A percentile compares a stretch with the other conserved stretches of the same genome.
phyloP scores from a whole-genome alignment of 1,284 basidiomycete species.

The Ceratobasidium sp. region DNA sequence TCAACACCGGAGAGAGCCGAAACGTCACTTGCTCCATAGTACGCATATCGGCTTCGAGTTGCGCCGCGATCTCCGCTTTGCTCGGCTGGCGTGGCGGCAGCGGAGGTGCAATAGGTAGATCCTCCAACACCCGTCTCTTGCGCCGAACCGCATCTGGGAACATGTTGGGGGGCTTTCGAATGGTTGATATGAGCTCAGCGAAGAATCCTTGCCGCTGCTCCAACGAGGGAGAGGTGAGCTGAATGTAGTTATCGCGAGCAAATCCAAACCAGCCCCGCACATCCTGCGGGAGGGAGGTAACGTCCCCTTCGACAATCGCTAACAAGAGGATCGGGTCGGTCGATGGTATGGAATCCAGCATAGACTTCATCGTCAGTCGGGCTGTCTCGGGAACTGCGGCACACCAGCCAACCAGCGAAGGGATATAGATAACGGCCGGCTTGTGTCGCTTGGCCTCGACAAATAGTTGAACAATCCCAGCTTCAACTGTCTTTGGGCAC shows the following conservation, averaged over 20 bases:
- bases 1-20: conserved; percentile 84
- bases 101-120: conserved; percentile 88
- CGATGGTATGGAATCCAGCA: conserved; percentile 89
- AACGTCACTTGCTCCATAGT: conserved; percentile 86
- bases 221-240: conserved; percentile 60
- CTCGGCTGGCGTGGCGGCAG: conserved; percentile 85
- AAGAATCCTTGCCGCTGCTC: conserved; percentile 82
- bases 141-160: conserved; percentile 92
- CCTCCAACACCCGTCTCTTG: conserved; percentile 84
- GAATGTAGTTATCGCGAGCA: conserved; percentile 76
- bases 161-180: conserved; percentile 79
- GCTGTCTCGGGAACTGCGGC: conserved; percentile 84
- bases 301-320: conserved; percentile 83
- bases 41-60: conserved; percentile 82
- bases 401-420: conserved; percentile 88
- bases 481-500: conserved; percentile 77
- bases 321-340: conserved; percentile 93
- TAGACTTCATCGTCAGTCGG: conserved; percentile 83
- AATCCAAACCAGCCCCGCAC: conserved; percentile 92
- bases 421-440: conserved; percentile 95
- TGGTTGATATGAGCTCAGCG: conserved; percentile 69
- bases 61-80: conserved; percentile 81
- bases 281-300: conserved; percentile 77
- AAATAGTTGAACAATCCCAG: conserved; percentile 95
- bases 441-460: conserved; percentile 97